Percentiles rank a stretch among this genome's conserved stretches.
Evolutionary conservation across 768 basidiomycete species (phyloP).

Genomic region (Boletus sp.): DNA sequence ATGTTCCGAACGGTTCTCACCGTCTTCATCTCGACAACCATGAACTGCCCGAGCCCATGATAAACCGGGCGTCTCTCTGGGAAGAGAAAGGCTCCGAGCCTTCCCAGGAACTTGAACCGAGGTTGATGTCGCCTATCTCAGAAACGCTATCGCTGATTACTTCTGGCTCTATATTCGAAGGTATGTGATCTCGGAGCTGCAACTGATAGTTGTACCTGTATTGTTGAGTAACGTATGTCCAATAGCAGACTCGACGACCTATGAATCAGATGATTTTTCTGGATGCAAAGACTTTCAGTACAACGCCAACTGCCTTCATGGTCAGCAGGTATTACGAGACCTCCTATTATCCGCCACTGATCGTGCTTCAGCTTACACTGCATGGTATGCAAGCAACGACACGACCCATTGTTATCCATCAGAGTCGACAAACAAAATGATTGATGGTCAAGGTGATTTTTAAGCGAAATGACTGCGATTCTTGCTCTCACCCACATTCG

Average conservation of each 20-base stretch:
- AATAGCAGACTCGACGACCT: background rate
- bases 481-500: background rate
- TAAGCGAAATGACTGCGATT: background rate
- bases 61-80: background rate
- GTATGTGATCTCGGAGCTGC: background rate
- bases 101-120: background rate
- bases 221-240: background rate
- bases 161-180: background rate
- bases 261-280: background rate
- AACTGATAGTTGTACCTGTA: background rate
- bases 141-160: background rate
- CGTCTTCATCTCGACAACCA: background rate
- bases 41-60: background rate
- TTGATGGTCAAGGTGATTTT: background rate
- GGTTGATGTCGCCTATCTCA: background rate
- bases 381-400: background rate
- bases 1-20: background rate
- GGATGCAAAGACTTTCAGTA: background rate
- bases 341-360: background rate
- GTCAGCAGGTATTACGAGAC: background rate
- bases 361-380: background rate
- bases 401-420: background rate
- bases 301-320: background rate
- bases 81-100: background rate
- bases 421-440: background rate